A percentile compares a stretch with the other conserved stretches of the same genome.
These are phyloP conservation scores for Fusarium setosum DNA, from an alignment of 2,329 filamentous ascomycete genomes.

Conservation along the genomic window DNA sequence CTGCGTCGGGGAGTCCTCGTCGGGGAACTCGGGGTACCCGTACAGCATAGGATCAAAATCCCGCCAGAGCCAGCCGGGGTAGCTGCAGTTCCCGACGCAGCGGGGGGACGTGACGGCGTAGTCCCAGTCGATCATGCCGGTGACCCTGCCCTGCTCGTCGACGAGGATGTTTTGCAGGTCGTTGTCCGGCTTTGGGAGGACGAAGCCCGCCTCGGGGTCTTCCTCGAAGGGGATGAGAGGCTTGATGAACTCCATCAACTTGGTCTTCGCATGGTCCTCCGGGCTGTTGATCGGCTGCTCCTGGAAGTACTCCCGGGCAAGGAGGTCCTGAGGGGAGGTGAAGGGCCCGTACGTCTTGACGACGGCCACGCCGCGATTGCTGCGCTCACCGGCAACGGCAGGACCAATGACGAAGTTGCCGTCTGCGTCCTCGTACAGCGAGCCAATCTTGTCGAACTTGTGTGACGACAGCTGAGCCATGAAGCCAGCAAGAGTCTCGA, in stretches of 20 bases:
- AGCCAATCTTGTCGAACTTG: not conserved
- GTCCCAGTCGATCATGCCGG: slow-evolving; percentile 1
- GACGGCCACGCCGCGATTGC: not conserved
- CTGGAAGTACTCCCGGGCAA: not conserved
- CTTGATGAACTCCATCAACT: not conserved
- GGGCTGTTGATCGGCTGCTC: too few species aligned
- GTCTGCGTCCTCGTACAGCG: not conserved
- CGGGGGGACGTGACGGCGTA: not conserved
- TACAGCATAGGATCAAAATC: not conserved
- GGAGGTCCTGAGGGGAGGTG: not conserved
- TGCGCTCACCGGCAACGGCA: not conserved
- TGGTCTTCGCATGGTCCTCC: too few species aligned
- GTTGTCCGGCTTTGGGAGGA: not conserved
- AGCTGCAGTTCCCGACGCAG: not conserved
- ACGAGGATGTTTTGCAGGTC: not conserved
- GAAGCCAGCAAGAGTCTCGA: not conserved
- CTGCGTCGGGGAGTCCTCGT: not conserved
- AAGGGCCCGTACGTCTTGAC: not conserved
- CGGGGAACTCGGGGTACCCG: not conserved
- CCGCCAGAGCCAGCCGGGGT: not conserved
- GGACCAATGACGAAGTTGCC: not conserved
- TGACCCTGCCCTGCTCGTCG: not conserved
- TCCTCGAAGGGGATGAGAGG: not conserved
- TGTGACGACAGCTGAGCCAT: not conserved
- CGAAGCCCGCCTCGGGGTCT: not conserved